A percentile compares a stretch with the other conserved stretches of the same genome.
These are phyloP conservation scores for Phaffomyces antillensis DNA, from an alignment of 805 yeast genomes.

Conservation along the genomic window DNA sequence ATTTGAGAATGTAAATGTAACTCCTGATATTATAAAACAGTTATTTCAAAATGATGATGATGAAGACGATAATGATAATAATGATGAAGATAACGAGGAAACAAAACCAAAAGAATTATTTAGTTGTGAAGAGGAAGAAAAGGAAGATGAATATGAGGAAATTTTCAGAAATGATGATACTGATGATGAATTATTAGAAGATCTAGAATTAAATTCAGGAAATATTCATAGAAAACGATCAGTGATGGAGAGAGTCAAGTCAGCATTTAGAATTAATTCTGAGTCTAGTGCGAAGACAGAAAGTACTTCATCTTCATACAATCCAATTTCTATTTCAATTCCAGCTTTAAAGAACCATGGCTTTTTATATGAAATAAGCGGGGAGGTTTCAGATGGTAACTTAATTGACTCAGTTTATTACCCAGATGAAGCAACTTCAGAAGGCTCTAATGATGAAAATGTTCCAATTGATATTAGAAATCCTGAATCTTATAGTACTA, in stretches of 20 bases:
- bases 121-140: neutral
- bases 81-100: neutral
- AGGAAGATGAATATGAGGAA: neutral
- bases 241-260: slow-evolving; percentile 8
- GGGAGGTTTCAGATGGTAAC: slow-evolving; percentile 10
- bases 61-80: neutral
- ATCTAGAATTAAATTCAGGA: neutral
- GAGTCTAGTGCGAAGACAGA: slow-evolving; percentile 1
- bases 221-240: slow-evolving; percentile 5
- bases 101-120: neutral
- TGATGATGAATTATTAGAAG: neutral
- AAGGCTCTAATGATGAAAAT: slow-evolving; percentile 7
- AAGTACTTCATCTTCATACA: slow-evolving; percentile 9
- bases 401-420: slow-evolving; percentile 9
- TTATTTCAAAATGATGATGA: neutral
- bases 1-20: neutral
- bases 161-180: too few relatives aligned
- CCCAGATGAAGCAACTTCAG: slow-evolving; percentile 3
- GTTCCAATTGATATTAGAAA: slow-evolving; percentile 8
- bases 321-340: slow-evolving; percentile 12
- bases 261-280: slow-evolving; percentile 6
- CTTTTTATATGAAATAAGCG: slow-evolving; percentile 7
- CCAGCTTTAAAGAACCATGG: slow-evolving; percentile 12
- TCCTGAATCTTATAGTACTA: slow-evolving; percentile 1
- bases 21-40: slow-evolving; percentile 1